Evolutionary conservation across 2,329 filamentous ascomycete species (phyloP), one percentile per base, ranked within the genome.

Genomic region (Coleophoma eucalyptorum): DNA sequence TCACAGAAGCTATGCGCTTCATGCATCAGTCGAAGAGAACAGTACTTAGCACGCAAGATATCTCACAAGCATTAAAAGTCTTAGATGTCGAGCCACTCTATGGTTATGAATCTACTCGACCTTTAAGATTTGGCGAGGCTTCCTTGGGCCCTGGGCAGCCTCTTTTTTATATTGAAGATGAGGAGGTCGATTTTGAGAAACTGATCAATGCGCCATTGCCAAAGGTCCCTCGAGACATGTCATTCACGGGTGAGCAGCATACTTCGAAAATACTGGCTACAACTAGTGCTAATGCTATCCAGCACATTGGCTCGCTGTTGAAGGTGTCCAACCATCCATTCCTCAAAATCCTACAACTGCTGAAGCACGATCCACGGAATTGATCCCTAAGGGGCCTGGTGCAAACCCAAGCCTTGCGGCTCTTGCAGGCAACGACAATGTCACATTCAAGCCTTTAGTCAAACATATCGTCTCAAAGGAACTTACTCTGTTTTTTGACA

Each of bases 121-220:
- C 92, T 21, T 73, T 99, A 62, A 83, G 89, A 49, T 99, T 95
- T 65, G 94, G 94, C 47, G 94, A 99, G 70, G 94, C 94, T 3
- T 95, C 89, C 51, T 75, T 99, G 54, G 94, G 94, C 0, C 91
- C 92, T 13, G 92, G 93, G 10, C 94, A 99, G 70, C 91, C 93
- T 48, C 75, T 99, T 19, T 99, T 93, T 71, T 99, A 99, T 67
- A 88, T 99, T 35, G 94, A 99, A 65, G 94, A 99, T 67, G 94
- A 99, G 66, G 94, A 99, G 74, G 87, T 97, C 49, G 94, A 99
- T 70, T 97, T 99, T 66, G 94, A 99, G 74, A 97, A 97, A 76
- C 76, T 99, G 59, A 97, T 99, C 67, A 99, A 99, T 72, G 91
- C 91, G 57, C 90, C 94, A 4, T 72, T 99, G 58, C 94, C 94